A percentile compares a stretch with the other conserved stretches of the same genome.
These are phyloP conservation scores for Cruciata laevipes DNA, from an alignment of 257 asterid species.

Conservation along the genomic window DNA sequence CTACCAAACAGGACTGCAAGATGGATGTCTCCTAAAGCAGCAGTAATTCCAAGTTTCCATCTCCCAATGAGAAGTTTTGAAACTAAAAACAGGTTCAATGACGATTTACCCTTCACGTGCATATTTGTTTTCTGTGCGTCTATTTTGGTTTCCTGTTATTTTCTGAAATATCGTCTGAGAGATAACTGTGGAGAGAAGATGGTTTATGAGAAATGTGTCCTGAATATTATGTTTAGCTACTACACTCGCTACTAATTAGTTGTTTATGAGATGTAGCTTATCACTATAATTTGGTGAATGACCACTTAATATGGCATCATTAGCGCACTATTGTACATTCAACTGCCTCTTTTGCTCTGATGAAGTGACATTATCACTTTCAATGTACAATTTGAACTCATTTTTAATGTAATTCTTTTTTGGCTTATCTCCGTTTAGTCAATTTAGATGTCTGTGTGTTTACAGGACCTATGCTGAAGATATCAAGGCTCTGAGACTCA, in stretches of 20 bases:
- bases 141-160: background rate
- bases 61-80: constrained; percentile 90
- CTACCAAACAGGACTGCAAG: constrained; percentile 33
- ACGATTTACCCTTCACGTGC: background rate
- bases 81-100: constrained; percentile 60
- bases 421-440: background rate
- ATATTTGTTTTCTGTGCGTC: background rate
- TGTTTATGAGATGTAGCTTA: background rate
- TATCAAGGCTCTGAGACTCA: constrained; percentile 61
- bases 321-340: background rate
- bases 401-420: background rate
- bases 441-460: background rate
- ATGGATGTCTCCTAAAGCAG: constrained; percentile 72
- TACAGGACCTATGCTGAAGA: constrained; percentile 71
- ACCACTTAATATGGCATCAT: background rate
- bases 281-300: background rate
- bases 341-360: background rate
- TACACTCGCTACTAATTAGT: background rate
- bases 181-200: background rate
- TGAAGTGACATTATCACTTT: background rate
- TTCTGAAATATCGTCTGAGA: background rate
- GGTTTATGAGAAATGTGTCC: background rate
- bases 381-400: background rate
- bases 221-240: background rate
- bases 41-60: constrained; percentile 57